Conservation (phyloP, 139 green algal species). For the Spirogloea muscicola region DNA sequence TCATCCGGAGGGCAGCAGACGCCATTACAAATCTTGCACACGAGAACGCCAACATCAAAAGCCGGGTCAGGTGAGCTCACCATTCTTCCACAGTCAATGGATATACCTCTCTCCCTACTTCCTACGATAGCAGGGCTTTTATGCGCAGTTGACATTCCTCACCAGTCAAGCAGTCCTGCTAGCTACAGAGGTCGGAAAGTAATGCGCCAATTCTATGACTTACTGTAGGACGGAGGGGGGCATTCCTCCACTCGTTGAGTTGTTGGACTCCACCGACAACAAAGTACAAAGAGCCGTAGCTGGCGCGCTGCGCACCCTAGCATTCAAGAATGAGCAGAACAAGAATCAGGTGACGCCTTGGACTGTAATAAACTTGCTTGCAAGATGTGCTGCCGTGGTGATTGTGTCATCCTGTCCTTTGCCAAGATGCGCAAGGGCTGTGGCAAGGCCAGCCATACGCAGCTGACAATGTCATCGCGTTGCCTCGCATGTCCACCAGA, state of each 20-base stretch:
- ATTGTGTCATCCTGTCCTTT: not conserved
- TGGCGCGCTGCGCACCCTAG: slow-evolving; percentile 84
- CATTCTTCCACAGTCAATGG: no score
- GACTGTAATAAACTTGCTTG: not conserved
- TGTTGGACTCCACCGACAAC: slow-evolving; percentile 77
- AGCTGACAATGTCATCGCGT: not conserved
- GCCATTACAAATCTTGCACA: slow-evolving; percentile 95
- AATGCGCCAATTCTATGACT: no score
- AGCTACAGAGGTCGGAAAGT: no score
- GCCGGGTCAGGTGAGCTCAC: slow-evolving; percentile 59
- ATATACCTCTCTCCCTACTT: no score
- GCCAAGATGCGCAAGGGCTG: no score
- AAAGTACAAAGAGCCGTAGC: slow-evolving; percentile 87
- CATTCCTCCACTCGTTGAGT: slow-evolving; percentile 83
- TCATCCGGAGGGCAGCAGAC: slow-evolving; percentile 80
- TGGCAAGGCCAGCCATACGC: no score
- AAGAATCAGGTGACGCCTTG: slow-evolving; percentile 73
- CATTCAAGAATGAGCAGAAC: slow-evolving; percentile 99
- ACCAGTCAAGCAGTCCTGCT: no score
- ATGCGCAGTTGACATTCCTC: no score
- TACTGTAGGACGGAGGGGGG: slow-evolving; percentile 67
- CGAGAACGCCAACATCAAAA: slow-evolving; percentile 93
- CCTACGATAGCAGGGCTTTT: no score
- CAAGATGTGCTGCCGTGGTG: not conserved
- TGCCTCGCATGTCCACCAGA: slow-evolving; percentile 57